Evolutionary conservation across 1,139 yeast genomes (phyloP).

Genomic region (Saccharomyces hybrid): DNA sequence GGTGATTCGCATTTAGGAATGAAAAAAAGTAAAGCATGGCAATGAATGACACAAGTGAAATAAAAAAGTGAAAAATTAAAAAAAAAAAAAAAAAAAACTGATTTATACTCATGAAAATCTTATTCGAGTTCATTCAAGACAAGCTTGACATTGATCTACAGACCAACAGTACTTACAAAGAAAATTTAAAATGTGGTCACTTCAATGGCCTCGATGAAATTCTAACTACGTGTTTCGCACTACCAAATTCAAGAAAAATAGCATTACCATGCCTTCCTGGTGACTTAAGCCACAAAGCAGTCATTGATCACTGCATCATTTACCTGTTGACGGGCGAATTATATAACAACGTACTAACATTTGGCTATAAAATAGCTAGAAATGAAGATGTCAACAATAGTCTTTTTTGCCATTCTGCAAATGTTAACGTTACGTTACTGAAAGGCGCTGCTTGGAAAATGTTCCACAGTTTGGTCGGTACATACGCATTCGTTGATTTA

Average conservation of each 20-base stretch:
- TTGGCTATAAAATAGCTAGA: conserved; percentile 23
- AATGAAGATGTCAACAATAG: conserved; percentile 12
- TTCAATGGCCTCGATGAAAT: conserved; percentile 10
- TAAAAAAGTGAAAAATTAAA: neutral
- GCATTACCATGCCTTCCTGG: conserved; percentile 6
- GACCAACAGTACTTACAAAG: neutral
- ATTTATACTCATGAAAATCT: neutral
- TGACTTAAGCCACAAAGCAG: conserved; percentile 10
- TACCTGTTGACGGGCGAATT: conserved; percentile 13
- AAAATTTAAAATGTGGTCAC: neutral
- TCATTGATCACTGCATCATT: conserved; percentile 22
- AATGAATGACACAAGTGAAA: neutral
- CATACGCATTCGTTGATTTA: conserved; percentile 17
- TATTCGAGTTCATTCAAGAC: neutral
- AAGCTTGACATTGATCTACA: neutral
- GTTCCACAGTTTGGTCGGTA: conserved; percentile 23
- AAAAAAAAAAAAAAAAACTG: neutral
- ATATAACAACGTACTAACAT: conserved; percentile 20
- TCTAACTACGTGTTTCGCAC: conserved; percentile 10
- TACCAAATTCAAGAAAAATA: conserved; percentile 7
- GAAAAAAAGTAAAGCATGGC: neutral
- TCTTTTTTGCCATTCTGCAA: conserved; percentile 20
- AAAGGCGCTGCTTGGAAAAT: conserved; percentile 20
- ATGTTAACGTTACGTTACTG: conserved; percentile 17
- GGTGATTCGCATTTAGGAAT: neutral